Percentiles rank a stretch among this genome's conserved stretches.
Conservation (phyloP, 2,329 filamentous ascomycete genomes). For the Aspergillus puulaauensis region DNA sequence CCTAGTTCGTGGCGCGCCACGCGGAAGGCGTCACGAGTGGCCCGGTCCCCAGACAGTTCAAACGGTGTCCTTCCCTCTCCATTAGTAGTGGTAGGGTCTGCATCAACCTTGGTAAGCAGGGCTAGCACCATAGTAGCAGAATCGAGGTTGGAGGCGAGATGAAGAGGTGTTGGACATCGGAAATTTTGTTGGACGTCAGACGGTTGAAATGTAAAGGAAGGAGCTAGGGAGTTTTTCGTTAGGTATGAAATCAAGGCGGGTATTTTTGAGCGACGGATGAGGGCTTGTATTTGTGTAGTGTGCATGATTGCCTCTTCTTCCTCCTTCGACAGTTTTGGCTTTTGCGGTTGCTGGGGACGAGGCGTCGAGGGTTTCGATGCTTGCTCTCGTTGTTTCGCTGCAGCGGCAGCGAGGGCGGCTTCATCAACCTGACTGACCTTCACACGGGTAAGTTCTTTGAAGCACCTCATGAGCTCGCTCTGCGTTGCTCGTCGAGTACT, state of each 20-base stretch:
- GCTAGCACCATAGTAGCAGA: slow-evolving; percentile 74
- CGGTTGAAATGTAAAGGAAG: slow-evolving; percentile 76
- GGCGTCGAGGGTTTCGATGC: slow-evolving; percentile 32
- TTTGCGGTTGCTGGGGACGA: slow-evolving; percentile 36
- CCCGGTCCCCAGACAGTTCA: slow-evolving; percentile 79
- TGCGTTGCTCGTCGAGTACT: slow-evolving; percentile 89
- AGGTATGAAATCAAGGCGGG: slow-evolving; percentile 85
- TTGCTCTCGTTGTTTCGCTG: slow-evolving; percentile 47
- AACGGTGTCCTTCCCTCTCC: slow-evolving; percentile 81
- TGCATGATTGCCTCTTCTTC: slow-evolving; percentile 81
- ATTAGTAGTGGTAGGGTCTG: slow-evolving; percentile 71
- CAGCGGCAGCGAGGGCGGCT: slow-evolving; percentile 54
- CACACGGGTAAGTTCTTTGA: slow-evolving; percentile 87
- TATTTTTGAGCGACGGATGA: slow-evolving; percentile 86
- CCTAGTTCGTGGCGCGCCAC: slow-evolving; percentile 81
- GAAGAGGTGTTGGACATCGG: slow-evolving; percentile 79
- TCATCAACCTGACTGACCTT: slow-evolving; percentile 80
- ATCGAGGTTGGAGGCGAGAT: slow-evolving; percentile 81
- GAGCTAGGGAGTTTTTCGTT: slow-evolving; percentile 67
- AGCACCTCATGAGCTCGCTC: slow-evolving; percentile 89
- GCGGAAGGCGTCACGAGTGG: slow-evolving; percentile 87
- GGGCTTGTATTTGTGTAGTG: slow-evolving; percentile 81
- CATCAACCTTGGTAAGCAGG: slow-evolving; percentile 70
- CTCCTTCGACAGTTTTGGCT: slow-evolving; percentile 71
- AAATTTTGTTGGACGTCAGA: slow-evolving; percentile 65